Conservation (phyloP, 176 grass and related monocot species). For the Carex scoparia region DNA sequence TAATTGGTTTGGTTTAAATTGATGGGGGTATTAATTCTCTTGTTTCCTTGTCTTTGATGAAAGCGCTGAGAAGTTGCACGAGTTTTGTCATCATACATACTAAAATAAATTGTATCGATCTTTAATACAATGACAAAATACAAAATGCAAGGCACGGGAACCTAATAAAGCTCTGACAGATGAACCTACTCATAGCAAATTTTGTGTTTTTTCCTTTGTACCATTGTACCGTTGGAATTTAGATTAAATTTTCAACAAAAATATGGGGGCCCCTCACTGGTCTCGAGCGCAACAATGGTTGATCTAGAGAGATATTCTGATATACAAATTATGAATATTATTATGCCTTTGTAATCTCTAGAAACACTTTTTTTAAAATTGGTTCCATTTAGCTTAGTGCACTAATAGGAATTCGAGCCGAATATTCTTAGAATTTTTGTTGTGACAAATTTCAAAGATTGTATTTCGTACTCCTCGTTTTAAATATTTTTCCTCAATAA, state of each 20-base stretch:
- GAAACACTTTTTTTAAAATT: not conserved
- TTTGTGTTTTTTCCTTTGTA: not conserved
- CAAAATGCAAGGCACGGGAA: slow-evolving; percentile 8
- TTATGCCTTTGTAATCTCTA: not conserved
- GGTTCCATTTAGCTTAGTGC: not conserved
- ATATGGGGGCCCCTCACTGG: not conserved
- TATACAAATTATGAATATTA: not conserved
- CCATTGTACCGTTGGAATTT: not conserved
- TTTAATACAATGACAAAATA: not conserved
- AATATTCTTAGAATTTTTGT: not conserved
- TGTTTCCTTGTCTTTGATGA: not conserved
- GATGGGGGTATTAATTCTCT: no score
- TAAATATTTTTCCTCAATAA: no score
- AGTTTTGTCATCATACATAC: slow-evolving; percentile 1
- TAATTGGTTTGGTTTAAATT: no score
- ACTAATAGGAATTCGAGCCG: not conserved
- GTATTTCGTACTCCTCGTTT: no score
- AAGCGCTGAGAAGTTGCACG: not conserved
- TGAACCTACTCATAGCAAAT: not conserved
- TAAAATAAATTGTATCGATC: not conserved
- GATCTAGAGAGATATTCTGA: not conserved
- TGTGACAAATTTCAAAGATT: not conserved
- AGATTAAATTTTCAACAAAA: not conserved
- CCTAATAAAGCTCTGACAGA: not conserved
- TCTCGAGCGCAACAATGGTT: slow-evolving; percentile 13